Evolutionary conservation across 257 asterid species (phyloP).

Genomic region (Ajuga chamaepitys): DNA sequence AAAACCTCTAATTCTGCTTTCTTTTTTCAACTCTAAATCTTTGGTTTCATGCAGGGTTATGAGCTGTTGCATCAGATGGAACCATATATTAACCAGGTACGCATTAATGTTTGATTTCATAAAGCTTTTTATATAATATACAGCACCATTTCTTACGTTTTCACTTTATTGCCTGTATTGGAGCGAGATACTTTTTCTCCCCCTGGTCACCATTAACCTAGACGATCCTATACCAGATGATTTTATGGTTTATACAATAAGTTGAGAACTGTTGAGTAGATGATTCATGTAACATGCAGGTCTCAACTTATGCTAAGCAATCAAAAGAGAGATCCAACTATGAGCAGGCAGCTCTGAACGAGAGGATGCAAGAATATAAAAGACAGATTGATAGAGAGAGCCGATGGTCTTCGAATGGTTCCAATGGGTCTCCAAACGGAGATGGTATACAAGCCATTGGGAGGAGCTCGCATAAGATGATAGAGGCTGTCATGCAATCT

Average conservation of each 20-base stretch:
- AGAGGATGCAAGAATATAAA: constrained; percentile 96
- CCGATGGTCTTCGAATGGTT: constrained; percentile 81
- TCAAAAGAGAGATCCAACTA: constrained; percentile 93
- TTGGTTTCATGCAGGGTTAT: constrained; percentile 62
- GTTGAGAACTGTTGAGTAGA: constrained; percentile 10
- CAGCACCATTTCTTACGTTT: background rate
- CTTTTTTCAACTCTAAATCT: constrained; percentile 8
- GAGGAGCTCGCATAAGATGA: constrained; percentile 98
- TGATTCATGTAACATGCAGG: constrained; percentile 41
- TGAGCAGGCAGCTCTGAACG: constrained; percentile 95
- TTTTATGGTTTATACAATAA: background rate
- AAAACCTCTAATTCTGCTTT: constrained; percentile 5
- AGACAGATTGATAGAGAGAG: constrained; percentile 93
- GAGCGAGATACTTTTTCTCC: background rate
- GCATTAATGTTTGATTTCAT: constrained; percentile 14
- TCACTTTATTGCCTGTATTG: background rate
- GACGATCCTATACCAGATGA: background rate
- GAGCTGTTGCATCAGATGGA: constrained; percentile 99
- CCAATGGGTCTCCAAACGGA: constrained; percentile 93
- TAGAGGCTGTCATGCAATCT: constrained; percentile 98
- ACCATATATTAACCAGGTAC: constrained; percentile 95
- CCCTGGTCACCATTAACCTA: background rate
- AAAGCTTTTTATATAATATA: background rate
- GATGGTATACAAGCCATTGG: constrained; percentile 98
- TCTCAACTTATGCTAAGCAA: constrained; percentile 92